These are phyloP conservation scores for Nissolia schottii DNA, from an alignment of 306 rosid species.

Conservation along the genomic window DNA sequence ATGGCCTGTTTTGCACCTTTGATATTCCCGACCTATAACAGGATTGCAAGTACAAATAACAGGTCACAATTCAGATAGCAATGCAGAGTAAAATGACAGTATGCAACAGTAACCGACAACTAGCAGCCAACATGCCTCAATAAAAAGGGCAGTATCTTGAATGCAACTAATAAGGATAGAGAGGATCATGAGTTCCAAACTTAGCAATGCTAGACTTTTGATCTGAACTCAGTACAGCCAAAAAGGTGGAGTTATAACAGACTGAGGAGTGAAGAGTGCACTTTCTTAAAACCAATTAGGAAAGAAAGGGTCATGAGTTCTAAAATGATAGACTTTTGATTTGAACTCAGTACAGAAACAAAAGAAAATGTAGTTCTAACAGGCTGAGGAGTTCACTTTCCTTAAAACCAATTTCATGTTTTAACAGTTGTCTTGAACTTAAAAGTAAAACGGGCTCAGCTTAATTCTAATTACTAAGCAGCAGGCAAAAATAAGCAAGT, in stretches of 20 bases:
- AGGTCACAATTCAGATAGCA: not conserved
- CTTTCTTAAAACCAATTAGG: not conserved
- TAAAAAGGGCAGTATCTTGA: not conserved
- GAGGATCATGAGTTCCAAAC: not conserved
- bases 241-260: not conserved
- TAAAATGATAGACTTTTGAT: not conserved
- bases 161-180: not conserved
- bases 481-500: not conserved
- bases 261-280: not conserved
- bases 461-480: not conserved
- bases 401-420: not conserved
- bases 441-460: not conserved
- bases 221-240: not conserved
- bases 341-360: not conserved
- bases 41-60: constrained; percentile 5
- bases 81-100: not conserved
- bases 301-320: not conserved
- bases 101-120: not conserved
- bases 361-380: not conserved
- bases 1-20: constrained; percentile 56
- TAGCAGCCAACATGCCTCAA: not conserved
- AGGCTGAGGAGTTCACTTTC: not conserved
- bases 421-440: not conserved
- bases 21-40: constrained; percentile 53
- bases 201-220: not conserved